Evolutionary conservation across 2,329 filamentous ascomycete genomes (phyloP).

Genomic region (Ploettnerulaceae sp.): DNA sequence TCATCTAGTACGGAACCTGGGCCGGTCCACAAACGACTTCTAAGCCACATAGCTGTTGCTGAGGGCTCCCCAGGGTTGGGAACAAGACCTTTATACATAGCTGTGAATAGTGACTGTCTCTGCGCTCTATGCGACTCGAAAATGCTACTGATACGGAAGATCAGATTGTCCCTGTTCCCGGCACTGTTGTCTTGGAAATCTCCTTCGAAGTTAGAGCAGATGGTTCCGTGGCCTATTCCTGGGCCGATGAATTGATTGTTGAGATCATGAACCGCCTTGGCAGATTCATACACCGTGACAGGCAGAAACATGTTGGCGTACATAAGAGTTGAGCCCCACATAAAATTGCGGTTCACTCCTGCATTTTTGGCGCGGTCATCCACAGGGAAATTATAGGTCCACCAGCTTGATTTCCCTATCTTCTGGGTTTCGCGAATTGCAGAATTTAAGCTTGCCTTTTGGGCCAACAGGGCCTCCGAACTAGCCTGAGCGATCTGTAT

Average conservation of each 20-base stretch:
- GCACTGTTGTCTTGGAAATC: conserved; percentile 3
- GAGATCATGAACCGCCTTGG: not conserved
- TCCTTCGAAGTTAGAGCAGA: conserved; percentile 9
- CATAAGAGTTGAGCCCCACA: not conserved
- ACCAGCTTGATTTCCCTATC: not conserved
- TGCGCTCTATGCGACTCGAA: conserved; percentile 1
- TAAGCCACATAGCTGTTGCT: conserved; percentile 3
- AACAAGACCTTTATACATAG: not conserved
- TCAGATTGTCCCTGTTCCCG: conserved; percentile 6
- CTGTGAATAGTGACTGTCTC: not conserved
- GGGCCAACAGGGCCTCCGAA: too few species aligned
- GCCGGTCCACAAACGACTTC: not conserved
- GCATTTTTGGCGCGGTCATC: not conserved
- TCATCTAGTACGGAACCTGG: not conserved
- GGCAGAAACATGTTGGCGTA: not conserved
- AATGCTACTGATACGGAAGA: conserved; percentile 1
- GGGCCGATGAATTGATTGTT: not conserved
- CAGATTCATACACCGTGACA: not conserved
- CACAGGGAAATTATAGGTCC: not conserved
- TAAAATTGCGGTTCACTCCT: not conserved
- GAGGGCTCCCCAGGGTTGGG: not conserved
- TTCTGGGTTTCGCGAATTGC: not conserved
- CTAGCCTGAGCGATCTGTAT: not conserved
- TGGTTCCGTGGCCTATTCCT: not conserved
- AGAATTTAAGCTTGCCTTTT: too few species aligned